phyloP scores from a whole-genome alignment of 2,329 filamentous ascomycete species.

The Colletotrichum orbiculare region DNA sequence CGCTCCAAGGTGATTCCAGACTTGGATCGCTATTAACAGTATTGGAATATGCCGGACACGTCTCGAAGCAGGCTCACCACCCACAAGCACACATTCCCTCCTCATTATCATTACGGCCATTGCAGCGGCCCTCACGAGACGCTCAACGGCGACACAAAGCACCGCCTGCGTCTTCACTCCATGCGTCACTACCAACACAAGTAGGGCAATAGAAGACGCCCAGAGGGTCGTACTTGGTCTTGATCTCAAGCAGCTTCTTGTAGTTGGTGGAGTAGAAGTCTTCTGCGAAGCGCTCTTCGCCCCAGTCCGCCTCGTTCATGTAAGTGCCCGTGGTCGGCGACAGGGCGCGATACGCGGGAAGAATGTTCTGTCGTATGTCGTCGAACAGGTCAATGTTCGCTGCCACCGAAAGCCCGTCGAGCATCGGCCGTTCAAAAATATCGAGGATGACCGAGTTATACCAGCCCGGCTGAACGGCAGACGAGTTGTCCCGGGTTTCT shows the following conservation, averaged over 20 bases:
- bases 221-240: conserved; percentile 60
- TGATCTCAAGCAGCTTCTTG: conserved; percentile 52
- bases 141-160: conserved; percentile 10
- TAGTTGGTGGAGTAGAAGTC: conserved; percentile 49
- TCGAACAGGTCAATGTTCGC: conserved; percentile 3
- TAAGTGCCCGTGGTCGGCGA: conserved; percentile 50
- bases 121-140: conserved; percentile 10
- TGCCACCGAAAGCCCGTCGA: conserved; percentile 8
- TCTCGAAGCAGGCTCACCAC: neutral
- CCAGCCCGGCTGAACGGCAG: conserved; percentile 21
- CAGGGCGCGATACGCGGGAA: conserved; percentile 8
- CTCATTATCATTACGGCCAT: conserved; percentile 6
- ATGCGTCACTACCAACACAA: conserved; percentile 62
- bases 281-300: conserved; percentile 45
- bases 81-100: conserved; percentile 21
- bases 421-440: conserved; percentile 59
- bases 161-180: conserved; percentile 42
- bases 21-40: too few species aligned
- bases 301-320: conserved; percentile 60
- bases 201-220: conserved; percentile 55
- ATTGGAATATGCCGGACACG: too few species aligned
- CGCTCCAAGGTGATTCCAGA: too few species aligned
- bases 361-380: conserved; percentile 15
- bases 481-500: conserved; percentile 1
- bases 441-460: conserved; percentile 9